phyloP scores from a whole-genome alignment of 371 early-diverging fungal genomes.

The Apophysomyces variabilis region DNA sequence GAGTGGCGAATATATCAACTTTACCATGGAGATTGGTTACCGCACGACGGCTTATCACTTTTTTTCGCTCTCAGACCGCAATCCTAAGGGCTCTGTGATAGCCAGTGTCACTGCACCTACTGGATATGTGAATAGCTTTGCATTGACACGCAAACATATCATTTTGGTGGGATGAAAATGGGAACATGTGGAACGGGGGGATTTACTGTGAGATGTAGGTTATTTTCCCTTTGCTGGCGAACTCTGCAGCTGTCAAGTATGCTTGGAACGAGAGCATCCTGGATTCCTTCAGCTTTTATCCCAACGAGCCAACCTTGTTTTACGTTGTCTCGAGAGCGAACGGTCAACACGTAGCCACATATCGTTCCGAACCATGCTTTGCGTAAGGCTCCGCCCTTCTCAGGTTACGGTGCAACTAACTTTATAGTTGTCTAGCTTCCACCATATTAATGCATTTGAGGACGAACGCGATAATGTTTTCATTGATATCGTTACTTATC shows the following conservation, averaged over 20 bases:
- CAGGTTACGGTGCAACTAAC: neutral
- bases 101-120: conserved; percentile 67
- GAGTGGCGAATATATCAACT: conserved; percentile 76
- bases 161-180: conserved; percentile 50
- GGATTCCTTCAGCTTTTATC: conserved; percentile 68
- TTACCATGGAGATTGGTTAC: conserved; percentile 73
- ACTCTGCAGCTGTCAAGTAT: conserved; percentile 67
- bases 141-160: conserved; percentile 71
- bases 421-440: conserved; percentile 51
- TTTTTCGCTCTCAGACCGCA: conserved; percentile 61
- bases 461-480: conserved; percentile 65
- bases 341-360: conserved; percentile 68
- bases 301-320: conserved; percentile 61
- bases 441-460: conserved; percentile 79
- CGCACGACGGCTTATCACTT: conserved; percentile 69
- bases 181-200: neutral
- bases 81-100: conserved; percentile 70
- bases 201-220: conserved; percentile 23
- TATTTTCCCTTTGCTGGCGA: conserved; percentile 60
- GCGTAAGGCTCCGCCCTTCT: conserved; percentile 35
- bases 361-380: conserved; percentile 64
- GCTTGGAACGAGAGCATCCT: conserved; percentile 74
- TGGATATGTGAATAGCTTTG: conserved; percentile 75
- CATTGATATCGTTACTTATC: conserved; percentile 70
- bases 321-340: conserved; percentile 74